Conservation (phyloP, 345 rosid genomes). For the Salix caprea region DNA sequence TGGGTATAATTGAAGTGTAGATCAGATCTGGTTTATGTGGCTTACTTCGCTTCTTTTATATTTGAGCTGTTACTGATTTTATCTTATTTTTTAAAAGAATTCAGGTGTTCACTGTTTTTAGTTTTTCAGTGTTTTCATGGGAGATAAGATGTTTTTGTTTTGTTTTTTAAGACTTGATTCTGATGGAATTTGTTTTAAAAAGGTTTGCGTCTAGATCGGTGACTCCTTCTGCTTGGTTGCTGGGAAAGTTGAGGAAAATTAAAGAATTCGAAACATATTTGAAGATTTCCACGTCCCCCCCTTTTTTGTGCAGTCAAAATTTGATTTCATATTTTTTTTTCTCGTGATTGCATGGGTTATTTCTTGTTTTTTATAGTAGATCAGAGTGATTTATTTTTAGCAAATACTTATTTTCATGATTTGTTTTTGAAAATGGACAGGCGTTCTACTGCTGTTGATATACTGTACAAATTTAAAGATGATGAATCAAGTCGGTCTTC, state of each 20-base stretch:
- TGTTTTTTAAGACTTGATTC: background rate
- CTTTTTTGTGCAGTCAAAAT: background rate
- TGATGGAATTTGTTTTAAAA: background rate
- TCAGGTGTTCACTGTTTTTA: background rate
- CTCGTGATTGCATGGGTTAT: background rate
- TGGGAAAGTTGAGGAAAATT: background rate
- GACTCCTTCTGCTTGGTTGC: slow-evolving; percentile 11
- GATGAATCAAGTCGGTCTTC: slow-evolving; percentile 75
- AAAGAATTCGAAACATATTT: background rate
- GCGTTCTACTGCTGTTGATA: slow-evolving; percentile 44
- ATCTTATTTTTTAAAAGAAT: background rate
- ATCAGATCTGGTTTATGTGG: background rate
- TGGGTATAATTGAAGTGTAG: background rate
- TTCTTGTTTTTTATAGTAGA: background rate
- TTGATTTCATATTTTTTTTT: too few species aligned
- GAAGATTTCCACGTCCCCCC: too few species aligned
- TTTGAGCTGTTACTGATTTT: background rate
- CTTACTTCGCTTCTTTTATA: background rate
- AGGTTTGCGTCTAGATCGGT: slow-evolving; percentile 26
- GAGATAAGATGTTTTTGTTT: background rate
- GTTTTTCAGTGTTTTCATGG: background rate
- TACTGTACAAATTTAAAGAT: slow-evolving; percentile 39
- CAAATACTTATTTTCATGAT: background rate
- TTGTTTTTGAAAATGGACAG: slow-evolving; percentile 17
- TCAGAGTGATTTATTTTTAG: background rate